Percentiles rank a stretch among this genome's conserved stretches.
These are phyloP conservation scores for Yamadazyma kitorensis DNA, from an alignment of 805 yeast genomes.

Conservation along the genomic window DNA sequence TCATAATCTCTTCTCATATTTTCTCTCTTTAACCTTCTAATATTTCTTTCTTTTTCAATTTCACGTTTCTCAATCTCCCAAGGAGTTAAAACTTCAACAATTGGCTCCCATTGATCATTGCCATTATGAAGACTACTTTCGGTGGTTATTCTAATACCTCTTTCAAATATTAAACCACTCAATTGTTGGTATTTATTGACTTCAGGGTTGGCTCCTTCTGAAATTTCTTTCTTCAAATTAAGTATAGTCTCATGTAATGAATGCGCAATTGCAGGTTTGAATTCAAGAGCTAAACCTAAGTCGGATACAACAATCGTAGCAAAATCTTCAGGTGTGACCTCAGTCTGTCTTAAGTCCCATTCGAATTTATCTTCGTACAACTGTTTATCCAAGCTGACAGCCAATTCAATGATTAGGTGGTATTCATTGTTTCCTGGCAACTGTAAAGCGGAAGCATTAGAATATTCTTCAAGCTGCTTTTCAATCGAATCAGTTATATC, in stretches of 20 bases:
- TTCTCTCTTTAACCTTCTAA: constrained; percentile 90
- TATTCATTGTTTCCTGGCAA: constrained; percentile 56
- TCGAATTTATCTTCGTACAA: constrained; percentile 90
- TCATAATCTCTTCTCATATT: constrained; percentile 61
- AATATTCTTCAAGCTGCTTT: constrained; percentile 77
- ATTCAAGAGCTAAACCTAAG: constrained; percentile 80
- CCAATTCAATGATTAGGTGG: constrained; percentile 76
- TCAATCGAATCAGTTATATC: constrained; percentile 68
- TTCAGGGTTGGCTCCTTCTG: constrained; percentile 52
- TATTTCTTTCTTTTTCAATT: constrained; percentile 88
- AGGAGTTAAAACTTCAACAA: constrained; percentile 78
- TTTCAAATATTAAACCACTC: constrained; percentile 42
- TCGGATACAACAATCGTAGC: constrained; percentile 82
- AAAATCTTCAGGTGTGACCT: constrained; percentile 76
- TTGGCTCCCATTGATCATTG: constrained; percentile 86
- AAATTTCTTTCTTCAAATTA: constrained; percentile 74
- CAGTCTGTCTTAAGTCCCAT: constrained; percentile 69
- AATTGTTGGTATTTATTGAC: constrained; percentile 42
- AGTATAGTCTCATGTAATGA: constrained; percentile 78
- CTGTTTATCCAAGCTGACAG: constrained; percentile 78
- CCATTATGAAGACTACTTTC: constrained; percentile 70
- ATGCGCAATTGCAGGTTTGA: constrained; percentile 84
- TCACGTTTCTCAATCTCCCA: constrained; percentile 95
- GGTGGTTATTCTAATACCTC: constrained; percentile 43
- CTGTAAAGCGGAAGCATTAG: constrained; percentile 58